Conservation (phyloP, 2,329 filamentous ascomycete genomes). For the Cryphonectria radicalis region DNA sequence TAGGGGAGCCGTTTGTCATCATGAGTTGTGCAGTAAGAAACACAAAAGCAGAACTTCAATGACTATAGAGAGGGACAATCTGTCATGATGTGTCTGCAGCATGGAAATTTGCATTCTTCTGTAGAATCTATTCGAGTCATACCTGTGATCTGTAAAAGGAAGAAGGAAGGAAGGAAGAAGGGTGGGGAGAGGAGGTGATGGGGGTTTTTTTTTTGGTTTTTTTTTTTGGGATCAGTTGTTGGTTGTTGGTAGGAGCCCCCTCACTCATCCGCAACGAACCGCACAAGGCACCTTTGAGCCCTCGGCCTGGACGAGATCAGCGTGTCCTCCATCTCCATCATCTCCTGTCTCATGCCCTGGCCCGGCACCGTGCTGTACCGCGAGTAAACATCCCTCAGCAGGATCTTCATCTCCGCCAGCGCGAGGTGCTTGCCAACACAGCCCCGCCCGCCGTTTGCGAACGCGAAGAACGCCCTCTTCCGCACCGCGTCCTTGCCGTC, state of each 20-base stretch:
- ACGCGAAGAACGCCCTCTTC: conserved; percentile 66
- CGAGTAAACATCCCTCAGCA: conserved; percentile 66
- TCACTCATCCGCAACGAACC: conserved; percentile 44
- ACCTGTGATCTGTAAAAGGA: neutral
- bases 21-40: neutral
- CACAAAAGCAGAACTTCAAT: neutral
- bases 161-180: too few species aligned
- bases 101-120: neutral
- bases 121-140: neutral
- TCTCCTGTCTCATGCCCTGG: conserved; percentile 53
- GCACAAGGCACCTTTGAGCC: conserved; percentile 62
- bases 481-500: conserved; percentile 72
- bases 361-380: conserved; percentile 61
- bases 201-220: neutral
- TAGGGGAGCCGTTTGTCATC: too few species aligned
- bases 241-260: too few species aligned
- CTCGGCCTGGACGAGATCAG: conserved; percentile 67
- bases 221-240: too few species aligned
- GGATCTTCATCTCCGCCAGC: conserved; percentile 68
- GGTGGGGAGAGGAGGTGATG: too few species aligned
- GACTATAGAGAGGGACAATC: neutral
- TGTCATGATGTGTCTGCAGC: neutral
- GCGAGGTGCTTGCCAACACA: conserved; percentile 71
- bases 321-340: conserved; percentile 70
- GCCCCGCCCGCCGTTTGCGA: conserved; percentile 66